These are phyloP conservation scores for Phaffia rhodozyma DNA, from an alignment of 1,284 basidiomycete genomes.

Conservation along the genomic window DNA sequence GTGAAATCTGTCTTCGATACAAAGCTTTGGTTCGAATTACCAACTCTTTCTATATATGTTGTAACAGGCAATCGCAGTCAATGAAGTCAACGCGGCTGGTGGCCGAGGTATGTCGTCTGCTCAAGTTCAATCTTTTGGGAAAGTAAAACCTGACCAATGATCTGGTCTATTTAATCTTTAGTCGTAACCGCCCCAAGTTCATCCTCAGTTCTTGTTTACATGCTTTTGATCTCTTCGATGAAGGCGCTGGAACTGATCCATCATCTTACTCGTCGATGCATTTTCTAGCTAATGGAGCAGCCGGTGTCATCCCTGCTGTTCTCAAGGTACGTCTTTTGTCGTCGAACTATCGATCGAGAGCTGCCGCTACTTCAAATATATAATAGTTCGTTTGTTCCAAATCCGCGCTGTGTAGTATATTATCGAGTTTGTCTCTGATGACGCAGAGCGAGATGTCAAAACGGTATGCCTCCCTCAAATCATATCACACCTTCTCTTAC, in stretches of 20 bases:
- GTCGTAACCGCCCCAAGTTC: slow-evolving; percentile 80
- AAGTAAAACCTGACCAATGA: slow-evolving; percentile 64
- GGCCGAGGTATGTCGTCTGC: slow-evolving; percentile 26
- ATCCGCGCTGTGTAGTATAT: slow-evolving; percentile 47
- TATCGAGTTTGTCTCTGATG: slow-evolving; percentile 46
- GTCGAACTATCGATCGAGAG: not conserved
- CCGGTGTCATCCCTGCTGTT: slow-evolving; percentile 79
- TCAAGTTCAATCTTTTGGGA: too few relatives aligned
- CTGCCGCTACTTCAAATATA: not conserved
- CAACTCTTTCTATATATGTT: not conserved
- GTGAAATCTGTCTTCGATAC: slow-evolving; percentile 39
- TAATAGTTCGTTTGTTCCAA: slow-evolving; percentile 39
- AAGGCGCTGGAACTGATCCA: too few relatives aligned
- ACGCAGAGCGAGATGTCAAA: slow-evolving; percentile 18
- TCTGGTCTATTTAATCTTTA: too few relatives aligned
- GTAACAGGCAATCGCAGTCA: slow-evolving; percentile 25
- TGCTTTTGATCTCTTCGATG: slow-evolving; percentile 5
- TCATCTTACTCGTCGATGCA: not conserved
- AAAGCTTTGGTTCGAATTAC: not conserved
- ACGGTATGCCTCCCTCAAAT: slow-evolving; percentile 1
- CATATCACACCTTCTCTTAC: not conserved
- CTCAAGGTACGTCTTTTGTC: slow-evolving; percentile 27
- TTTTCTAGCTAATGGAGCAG: slow-evolving; percentile 33
- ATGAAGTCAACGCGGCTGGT: slow-evolving; percentile 73
- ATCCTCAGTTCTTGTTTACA: not conserved